These are phyloP conservation scores for Cercospora sojina DNA, from an alignment of 2,329 filamentous ascomycete species.

Conservation along the genomic window DNA sequence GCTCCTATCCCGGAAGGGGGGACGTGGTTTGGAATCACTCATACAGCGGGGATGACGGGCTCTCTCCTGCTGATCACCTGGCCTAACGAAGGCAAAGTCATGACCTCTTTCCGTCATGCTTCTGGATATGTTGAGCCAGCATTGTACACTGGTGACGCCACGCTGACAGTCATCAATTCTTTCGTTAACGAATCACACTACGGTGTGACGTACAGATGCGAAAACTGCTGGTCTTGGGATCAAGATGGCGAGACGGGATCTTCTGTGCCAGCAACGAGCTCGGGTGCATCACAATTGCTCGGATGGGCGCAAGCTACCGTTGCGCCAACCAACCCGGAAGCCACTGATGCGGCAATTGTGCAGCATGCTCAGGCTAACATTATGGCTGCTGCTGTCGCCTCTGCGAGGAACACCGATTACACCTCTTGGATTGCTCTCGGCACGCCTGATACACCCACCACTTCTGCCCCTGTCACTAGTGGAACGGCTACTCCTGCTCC, in stretches of 20 bases:
- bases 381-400: constrained; percentile 50
- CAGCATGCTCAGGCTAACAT: constrained; percentile 60
- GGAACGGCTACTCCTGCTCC: constrained; percentile 14
- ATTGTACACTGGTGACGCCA: constrained; percentile 61
- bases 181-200: constrained; percentile 59
- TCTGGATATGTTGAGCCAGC: constrained; percentile 60
- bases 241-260: constrained; percentile 43
- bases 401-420: constrained; percentile 48
- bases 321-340: constrained; percentile 33
- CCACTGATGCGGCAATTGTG: constrained; percentile 47
- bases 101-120: constrained; percentile 59
- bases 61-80: constrained; percentile 60
- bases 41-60: constrained; percentile 59
- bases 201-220: constrained; percentile 64
- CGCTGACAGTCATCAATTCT: constrained; percentile 60
- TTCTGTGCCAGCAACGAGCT: constrained; percentile 39
- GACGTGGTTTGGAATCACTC: constrained; percentile 60
- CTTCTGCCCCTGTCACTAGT: constrained; percentile 42
- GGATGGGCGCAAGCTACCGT: constrained; percentile 35
- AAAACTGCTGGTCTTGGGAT: constrained; percentile 49
- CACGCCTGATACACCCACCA: constrained; percentile 38
- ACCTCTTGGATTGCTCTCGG: constrained; percentile 40
- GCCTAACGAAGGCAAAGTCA: constrained; percentile 54
- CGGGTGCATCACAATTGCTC: constrained; percentile 35
- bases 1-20: constrained; percentile 42